Conservation (phyloP, 1,284 basidiomycete genomes). For the Pascua sp. region DNA sequence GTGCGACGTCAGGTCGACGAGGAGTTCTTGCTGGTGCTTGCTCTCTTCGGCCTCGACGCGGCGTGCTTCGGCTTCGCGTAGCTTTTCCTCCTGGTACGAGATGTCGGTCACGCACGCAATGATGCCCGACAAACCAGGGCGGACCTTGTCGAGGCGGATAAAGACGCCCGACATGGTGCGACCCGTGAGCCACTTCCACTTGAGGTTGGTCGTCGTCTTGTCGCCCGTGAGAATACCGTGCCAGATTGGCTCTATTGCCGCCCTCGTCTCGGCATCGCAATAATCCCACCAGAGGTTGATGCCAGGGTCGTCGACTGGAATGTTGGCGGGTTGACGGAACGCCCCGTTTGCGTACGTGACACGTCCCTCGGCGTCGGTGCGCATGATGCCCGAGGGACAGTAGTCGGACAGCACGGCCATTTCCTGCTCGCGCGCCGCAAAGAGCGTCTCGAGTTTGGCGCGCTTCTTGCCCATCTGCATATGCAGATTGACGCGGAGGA, state of each 20-base stretch:
- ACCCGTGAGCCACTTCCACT: conserved; percentile 40
- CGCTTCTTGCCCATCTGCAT: conserved; percentile 34
- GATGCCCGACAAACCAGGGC: conserved; percentile 19
- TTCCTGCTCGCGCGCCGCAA: conserved; percentile 28
- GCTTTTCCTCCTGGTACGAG: conserved; percentile 34
- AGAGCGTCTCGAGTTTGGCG: conserved; percentile 22
- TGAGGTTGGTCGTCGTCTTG: conserved; percentile 13
- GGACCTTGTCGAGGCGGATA: conserved; percentile 34
- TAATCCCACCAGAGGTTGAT: conserved; percentile 10
- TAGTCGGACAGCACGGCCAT: conserved; percentile 39
- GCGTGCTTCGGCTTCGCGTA: conserved; percentile 26
- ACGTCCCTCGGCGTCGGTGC: conserved; percentile 22
- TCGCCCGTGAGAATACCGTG: conserved; percentile 5
- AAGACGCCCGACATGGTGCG: conserved; percentile 30
- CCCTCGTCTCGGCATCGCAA: conserved; percentile 3
- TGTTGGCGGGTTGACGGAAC: conserved; percentile 15
- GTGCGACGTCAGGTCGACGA: conserved; percentile 36
- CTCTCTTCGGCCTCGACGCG: conserved; percentile 23
- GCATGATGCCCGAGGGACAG: conserved; percentile 39
- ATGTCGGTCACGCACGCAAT: conserved; percentile 43
- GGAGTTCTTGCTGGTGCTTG: conserved; percentile 30
- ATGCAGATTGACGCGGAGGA: conserved; percentile 40
- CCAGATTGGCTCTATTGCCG: background rate
- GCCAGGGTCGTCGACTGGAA: background rate
- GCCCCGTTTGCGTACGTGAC: conserved; percentile 35